Evolutionary conservation across 2,329 filamentous ascomycete species (phyloP).

Genomic region (Emmonsia crescens): DNA sequence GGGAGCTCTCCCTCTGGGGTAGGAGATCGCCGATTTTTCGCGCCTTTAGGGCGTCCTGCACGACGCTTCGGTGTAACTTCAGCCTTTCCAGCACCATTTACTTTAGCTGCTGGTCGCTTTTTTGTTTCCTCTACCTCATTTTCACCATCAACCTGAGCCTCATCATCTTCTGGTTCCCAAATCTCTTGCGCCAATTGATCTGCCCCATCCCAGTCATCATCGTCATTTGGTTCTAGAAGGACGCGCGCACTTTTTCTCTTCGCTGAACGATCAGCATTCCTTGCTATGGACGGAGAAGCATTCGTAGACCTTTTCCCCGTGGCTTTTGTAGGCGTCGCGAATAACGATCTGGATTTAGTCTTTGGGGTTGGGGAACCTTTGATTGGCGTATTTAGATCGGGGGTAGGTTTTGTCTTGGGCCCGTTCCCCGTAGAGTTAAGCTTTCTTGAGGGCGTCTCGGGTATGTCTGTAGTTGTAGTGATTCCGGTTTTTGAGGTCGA

Average conservation of each 20-base stretch:
- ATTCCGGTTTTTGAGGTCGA: conserved; percentile 18
- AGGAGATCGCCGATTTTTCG: conserved; percentile 54
- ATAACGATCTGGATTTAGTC: conserved; percentile 26
- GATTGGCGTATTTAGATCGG: conserved; percentile 9
- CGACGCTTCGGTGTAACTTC: conserved; percentile 18
- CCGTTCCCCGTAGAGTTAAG: conserved; percentile 23
- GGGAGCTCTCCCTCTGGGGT: conserved; percentile 74
- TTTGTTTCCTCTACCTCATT: conserved; percentile 21
- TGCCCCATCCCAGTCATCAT: conserved; percentile 50
- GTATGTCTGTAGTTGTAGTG: conserved; percentile 4
- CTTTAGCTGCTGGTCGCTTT: conserved; percentile 11
- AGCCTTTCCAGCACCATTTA: conserved; percentile 18
- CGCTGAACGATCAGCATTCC: conserved; percentile 73
- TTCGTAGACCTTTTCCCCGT: conserved; percentile 7
- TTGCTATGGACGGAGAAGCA: conserved; percentile 52
- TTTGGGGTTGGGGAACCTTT: conserved; percentile 29
- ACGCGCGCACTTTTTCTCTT: conserved; percentile 71
- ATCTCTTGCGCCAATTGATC: conserved; percentile 60
- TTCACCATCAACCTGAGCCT: conserved; percentile 25
- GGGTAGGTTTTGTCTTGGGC: conserved; percentile 21
- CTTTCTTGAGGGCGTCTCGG: conserved; percentile 17
- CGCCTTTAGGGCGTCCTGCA: conserved; percentile 42
- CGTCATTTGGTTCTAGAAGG: conserved; percentile 66
- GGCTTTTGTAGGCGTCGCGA: conserved; percentile 31
- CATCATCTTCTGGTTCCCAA: conserved; percentile 30